These are phyloP conservation scores for Xenosphaeropsis pyriputrescens DNA, from an alignment of 2,329 filamentous ascomycete genomes.

Conservation along the genomic window DNA sequence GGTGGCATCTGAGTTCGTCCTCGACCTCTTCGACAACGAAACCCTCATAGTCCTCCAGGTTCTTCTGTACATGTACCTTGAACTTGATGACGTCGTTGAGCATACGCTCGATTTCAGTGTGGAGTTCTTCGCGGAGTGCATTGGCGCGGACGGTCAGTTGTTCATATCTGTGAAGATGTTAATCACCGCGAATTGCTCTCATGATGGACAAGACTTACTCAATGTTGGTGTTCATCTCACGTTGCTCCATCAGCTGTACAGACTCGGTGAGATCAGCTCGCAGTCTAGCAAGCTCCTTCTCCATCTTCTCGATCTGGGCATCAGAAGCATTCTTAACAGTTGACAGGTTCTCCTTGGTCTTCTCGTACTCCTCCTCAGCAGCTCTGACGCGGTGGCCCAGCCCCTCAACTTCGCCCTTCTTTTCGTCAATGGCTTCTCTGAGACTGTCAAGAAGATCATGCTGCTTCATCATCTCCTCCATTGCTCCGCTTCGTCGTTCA, in stretches of 20 bases:
- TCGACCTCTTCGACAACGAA: conserved; percentile 93
- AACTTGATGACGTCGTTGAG: conserved; percentile 96
- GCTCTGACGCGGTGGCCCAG: conserved; percentile 77
- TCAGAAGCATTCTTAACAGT: conserved; percentile 82
- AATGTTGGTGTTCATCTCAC: conserved; percentile 92
- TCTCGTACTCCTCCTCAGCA: conserved; percentile 87
- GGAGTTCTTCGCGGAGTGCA: conserved; percentile 84
- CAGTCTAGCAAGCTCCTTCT: conserved; percentile 95
- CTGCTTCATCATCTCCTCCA: conserved; percentile 88
- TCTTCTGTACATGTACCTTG: conserved; percentile 92
- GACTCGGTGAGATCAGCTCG: conserved; percentile 68
- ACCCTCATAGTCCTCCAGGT: conserved; percentile 82
- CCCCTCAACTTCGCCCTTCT: conserved; percentile 80
- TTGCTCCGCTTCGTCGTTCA: conserved; percentile 67
- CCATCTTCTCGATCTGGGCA: conserved; percentile 95
- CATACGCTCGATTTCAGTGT: conserved; percentile 92
- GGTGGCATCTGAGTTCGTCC: conserved; percentile 44
- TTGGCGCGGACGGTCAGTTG: conserved; percentile 77
- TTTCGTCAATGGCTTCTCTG: conserved; percentile 94
- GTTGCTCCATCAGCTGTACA: conserved; percentile 82
- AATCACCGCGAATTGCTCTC: conserved; percentile 2
- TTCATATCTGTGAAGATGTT: conserved; percentile 51
- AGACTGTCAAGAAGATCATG: conserved; percentile 88
- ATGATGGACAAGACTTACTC: conserved; percentile 45
- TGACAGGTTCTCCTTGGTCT: conserved; percentile 73